These are phyloP conservation scores for Xylaria sp. DNA, from an alignment of 2,329 filamentous ascomycete species.

Conservation along the genomic window DNA sequence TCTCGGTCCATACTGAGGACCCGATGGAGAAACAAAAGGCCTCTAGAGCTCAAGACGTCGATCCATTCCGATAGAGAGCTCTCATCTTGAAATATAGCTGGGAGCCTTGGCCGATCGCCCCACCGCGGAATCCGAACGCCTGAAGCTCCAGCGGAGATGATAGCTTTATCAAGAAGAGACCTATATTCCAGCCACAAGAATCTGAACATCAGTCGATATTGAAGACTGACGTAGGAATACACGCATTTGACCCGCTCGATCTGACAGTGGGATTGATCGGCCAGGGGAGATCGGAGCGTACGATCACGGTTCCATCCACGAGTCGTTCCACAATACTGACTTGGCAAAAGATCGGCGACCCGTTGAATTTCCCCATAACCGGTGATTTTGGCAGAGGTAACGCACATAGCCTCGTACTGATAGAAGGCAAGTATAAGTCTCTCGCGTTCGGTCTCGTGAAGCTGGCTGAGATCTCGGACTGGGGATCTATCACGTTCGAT, in stretches of 20 bases:
- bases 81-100: background rate
- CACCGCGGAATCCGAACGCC: background rate
- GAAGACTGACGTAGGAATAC: slow-evolving; percentile 21
- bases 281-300: background rate
- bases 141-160: background rate
- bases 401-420: slow-evolving; percentile 21
- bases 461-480: background rate
- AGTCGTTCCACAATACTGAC: background rate
- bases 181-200: background rate
- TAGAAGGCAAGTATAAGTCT: slow-evolving; percentile 22
- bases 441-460: slow-evolving; percentile 16
- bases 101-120: background rate
- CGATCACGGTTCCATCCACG: background rate
- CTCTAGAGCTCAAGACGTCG: slow-evolving; percentile 17
- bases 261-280: background rate
- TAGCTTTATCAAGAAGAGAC: background rate
- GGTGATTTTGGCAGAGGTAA: slow-evolving; percentile 3
- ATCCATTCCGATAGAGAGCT: slow-evolving; percentile 4
- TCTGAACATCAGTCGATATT: slow-evolving; percentile 12
- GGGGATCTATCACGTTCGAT: background rate
- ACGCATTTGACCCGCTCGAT: slow-evolving; percentile 21
- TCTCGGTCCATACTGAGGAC: background rate
- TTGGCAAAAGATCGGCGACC: background rate
- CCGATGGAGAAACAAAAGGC: slow-evolving; percentile 12
- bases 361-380: slow-evolving; percentile 24